Evolutionary conservation across 768 basidiomycete species (phyloP), one percentile per base, ranked within the genome.

Genomic region (Tephrocybe sp.): DNA sequence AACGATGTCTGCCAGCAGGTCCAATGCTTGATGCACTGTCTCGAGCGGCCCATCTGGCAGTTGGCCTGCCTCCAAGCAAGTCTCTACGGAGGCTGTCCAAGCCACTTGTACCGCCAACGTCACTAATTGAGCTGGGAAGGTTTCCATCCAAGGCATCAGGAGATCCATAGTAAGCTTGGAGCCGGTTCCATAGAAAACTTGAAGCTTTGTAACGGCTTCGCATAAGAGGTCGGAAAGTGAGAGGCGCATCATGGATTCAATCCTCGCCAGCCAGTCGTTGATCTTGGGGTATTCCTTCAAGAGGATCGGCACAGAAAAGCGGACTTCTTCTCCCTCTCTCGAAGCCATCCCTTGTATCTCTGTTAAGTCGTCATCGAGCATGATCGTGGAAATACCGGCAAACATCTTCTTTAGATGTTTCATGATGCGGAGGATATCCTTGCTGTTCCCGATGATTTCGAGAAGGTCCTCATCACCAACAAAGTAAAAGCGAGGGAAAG

Each of bases 371-470:
- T 93, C 91, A 64, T 97, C 92, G 23, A 98, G 78, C 60, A 74
- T 79, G 58, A 98, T 78, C 0, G 93, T 94, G 1, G 93, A 88
- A 33, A 99, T 88, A 23, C 97, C 97, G 18, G 97, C 97, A 70
- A 99, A 99, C 97, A 99, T 99, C 80, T 99, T 99, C 77, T 98
- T 98, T 53, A 99, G 78, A 73, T 98, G 97, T 62, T 99, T 99
- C 92, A 97, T 93, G 69, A 98, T 91, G 33, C 97, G 89, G 38
- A 93, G 71, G 59, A 98, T 97, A 64, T 98, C 95, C 69, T 98
- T 99, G 80, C 93, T 97, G 74, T 99, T 99, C 57, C 97, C 97
- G 57, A 99, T 98, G 61, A 99, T 99, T 69, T 99, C 97, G 56
- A 99, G 79, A 54, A 99, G 73, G 66, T 99, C 97, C 65, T 99